These are phyloP conservation scores for Rhamnella rubrinervis DNA, from an alignment of 331 rosid species.

Conservation along the genomic window DNA sequence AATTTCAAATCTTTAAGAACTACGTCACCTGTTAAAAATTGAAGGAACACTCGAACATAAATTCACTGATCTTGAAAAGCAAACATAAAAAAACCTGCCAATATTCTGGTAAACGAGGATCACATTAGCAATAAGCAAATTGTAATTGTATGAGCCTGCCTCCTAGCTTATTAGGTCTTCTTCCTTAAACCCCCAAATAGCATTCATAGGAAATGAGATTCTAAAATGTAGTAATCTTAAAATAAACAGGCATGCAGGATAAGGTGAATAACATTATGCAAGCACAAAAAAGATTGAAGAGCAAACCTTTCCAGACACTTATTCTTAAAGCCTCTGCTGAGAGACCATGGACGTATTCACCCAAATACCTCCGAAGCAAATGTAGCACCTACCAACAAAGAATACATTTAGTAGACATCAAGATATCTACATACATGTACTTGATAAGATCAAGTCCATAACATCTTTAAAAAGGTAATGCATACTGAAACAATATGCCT, in stretches of 20 bases:
- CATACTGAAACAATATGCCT: background rate
- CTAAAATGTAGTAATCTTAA: too few relatives aligned
- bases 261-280: conserved; percentile 4
- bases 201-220: too few relatives aligned
- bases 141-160: background rate
- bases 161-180: too few relatives aligned
- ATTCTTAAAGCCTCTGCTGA: conserved; percentile 88
- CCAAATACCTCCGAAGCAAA: conserved; percentile 86
- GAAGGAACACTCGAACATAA: background rate
- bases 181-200: too few relatives aligned
- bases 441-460: conserved; percentile 1
- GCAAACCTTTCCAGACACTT: conserved; percentile 96
- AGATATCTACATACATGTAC: background rate
- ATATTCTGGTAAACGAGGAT: background rate
- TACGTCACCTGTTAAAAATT: conserved; percentile 72
- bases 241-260: background rate
- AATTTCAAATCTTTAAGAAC: conserved; percentile 91
- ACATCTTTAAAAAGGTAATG: background rate
- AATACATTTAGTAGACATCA: conserved; percentile 12
- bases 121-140: background rate
- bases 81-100: background rate
- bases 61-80: too few relatives aligned
- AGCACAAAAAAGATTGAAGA: conserved; percentile 22
- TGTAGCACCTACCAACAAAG: conserved; percentile 71
- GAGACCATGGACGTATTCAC: conserved; percentile 97